Conservation (phyloP, 148 eudicot genomes). For the Drosera capensis region DNA sequence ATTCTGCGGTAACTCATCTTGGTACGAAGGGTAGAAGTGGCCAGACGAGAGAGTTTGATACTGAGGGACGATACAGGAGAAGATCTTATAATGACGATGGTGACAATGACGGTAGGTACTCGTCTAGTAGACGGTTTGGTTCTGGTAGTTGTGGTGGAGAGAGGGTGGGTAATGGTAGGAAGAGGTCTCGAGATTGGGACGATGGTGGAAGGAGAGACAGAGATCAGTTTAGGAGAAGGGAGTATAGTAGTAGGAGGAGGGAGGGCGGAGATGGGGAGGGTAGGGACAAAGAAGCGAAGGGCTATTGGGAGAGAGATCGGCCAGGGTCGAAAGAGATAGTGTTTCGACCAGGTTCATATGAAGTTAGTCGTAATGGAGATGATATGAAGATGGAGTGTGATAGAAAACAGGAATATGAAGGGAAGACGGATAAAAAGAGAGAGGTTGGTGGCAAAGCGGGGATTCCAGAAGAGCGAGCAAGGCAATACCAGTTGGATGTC, state of each 20-base stretch:
- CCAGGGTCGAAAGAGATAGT: constrained; percentile 63
- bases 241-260: constrained; percentile 30
- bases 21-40: constrained; percentile 4
- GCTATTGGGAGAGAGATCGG: constrained; percentile 85
- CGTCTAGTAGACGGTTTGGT: constrained; percentile 10
- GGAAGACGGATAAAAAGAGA: constrained; percentile 24
- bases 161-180: constrained; percentile 16
- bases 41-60: constrained; percentile 7
- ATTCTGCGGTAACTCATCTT: constrained; percentile 4
- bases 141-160: constrained; percentile 13
- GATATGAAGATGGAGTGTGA: constrained; percentile 22
- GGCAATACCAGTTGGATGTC: constrained; percentile 86
- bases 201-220: constrained; percentile 32
- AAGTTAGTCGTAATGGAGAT: constrained; percentile 33
- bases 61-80: constrained; percentile 26
- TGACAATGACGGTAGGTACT: constrained; percentile 24
- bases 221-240: constrained; percentile 33
- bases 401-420: constrained; percentile 25
- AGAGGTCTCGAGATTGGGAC: constrained; percentile 42
- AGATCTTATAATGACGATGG: constrained; percentile 18
- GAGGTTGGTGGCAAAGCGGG: constrained; percentile 27
- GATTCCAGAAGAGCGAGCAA: constrained; percentile 62
- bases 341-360: constrained; percentile 59
- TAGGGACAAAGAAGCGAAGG: constrained; percentile 55
- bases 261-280: constrained; percentile 42